Evolutionary conservation across 2,329 filamentous ascomycete genomes (phyloP).

Genomic region (Botrytis squamosa): DNA sequence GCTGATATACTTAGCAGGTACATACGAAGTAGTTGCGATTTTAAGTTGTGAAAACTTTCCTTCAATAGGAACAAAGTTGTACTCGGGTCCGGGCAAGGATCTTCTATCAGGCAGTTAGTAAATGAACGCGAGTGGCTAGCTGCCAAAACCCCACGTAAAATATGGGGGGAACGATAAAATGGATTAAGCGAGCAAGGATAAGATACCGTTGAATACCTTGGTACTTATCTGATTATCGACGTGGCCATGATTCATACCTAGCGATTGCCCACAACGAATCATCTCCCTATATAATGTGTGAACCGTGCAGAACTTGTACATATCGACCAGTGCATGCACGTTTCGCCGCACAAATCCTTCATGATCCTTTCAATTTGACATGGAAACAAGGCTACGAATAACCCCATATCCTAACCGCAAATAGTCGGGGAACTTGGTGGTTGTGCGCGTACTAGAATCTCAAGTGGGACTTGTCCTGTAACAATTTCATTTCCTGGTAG

Average conservation of each 20-base stretch:
- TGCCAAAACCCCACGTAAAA: constrained; percentile 12
- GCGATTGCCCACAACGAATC: not conserved
- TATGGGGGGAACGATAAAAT: not conserved
- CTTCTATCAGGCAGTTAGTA: not conserved
- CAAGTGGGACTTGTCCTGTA: not conserved
- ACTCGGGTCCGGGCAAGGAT: constrained; percentile 13
- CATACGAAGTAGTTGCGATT: not conserved
- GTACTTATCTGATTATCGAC: constrained; percentile 18
- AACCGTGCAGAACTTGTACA: not conserved
- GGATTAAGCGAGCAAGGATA: constrained; percentile 1
- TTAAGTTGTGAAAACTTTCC: not conserved
- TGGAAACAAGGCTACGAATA: constrained; percentile 1
- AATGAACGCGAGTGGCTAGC: constrained; percentile 5
- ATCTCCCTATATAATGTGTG: not conserved
- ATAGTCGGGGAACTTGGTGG: not conserved
- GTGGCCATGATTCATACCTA: constrained; percentile 6
- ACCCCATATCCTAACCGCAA: constrained; percentile 4
- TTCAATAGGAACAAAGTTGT: constrained; percentile 6
- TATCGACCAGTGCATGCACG: not conserved
- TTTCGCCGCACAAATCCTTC: constrained; percentile 12
- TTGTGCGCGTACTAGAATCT: not conserved
- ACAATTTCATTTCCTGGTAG: not conserved
- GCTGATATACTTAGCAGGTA: not conserved
- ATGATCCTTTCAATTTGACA: constrained; percentile 1
- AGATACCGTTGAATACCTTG: not conserved